Base-by-base conservation (phyloP, 108 stramenopile species). In the Epithemia pelagica region DNA sequence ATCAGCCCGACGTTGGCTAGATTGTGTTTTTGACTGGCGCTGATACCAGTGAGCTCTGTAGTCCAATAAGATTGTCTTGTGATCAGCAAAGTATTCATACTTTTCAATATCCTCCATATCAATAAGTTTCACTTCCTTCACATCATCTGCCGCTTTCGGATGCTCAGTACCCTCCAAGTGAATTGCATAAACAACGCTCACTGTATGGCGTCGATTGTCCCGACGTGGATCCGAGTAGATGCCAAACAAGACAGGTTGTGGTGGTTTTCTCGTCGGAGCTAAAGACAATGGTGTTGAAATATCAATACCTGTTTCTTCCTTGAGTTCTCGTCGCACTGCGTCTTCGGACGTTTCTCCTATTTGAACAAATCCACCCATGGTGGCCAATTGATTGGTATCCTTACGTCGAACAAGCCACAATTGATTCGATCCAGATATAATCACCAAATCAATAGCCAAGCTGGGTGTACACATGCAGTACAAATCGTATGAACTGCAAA, bases 381-480 rank as follows among this genome's bases (percentile, higher is more conserved):
- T 82, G n/a, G 85, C 93, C 59, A 90, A 65, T 62, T 88, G 86
- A 59, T 81, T 80, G 46, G 86, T 90, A 63, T 94, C 93, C 52
- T 72, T 71, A 32, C 93, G 78, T 71, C 78, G 62, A 0, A 94
- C 93, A 5, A 86, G 59, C 87, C 88, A 91, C 10, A 94, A 70
- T 28, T 68, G 65, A 58, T 61, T 29, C 2, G 30, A 26, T 21
- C 71, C 71, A 1, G 77, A 77, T 61, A 75, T 74, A 30, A 95
- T 64, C 23, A 95, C 74, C 56, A 87, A 67, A 67, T 96, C 95
- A 61, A 96, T 80, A 21, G 91, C 88, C 53, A 94, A 30, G 52
- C 82, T 82, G 24, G 95, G 95, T 21, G 92, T 91, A 65, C 95
- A 96, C 84, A 89, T 78, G 59, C 91, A 92, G 68, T 89, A 92